Evolutionary conservation across 306 rosid species (phyloP).

Genomic region (Spatholobus suberectus): DNA sequence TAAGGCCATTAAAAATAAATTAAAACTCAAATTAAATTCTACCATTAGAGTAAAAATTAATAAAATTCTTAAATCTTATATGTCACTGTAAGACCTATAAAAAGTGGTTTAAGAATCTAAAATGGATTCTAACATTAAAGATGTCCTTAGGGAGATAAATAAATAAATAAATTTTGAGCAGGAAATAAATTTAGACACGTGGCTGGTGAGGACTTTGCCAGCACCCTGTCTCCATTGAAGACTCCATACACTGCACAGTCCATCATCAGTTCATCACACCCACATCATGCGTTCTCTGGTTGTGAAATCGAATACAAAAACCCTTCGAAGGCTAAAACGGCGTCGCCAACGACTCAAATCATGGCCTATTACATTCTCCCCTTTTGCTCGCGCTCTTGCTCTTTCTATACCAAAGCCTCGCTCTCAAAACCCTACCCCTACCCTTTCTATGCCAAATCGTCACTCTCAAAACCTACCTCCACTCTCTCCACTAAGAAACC

Average conservation of each 20-base stretch:
- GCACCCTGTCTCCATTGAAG: neutral
- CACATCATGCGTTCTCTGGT: neutral
- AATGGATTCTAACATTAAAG: too few species aligned
- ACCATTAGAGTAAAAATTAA: too few species aligned
- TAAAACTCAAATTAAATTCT: too few species aligned
- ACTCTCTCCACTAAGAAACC: neutral
- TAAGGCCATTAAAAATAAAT: too few species aligned
- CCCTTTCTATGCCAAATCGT: slow-evolving; percentile 18
- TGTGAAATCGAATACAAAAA: slow-evolving; percentile 16
- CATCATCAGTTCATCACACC: too few species aligned
- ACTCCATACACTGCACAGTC: too few species aligned
- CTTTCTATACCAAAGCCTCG: slow-evolving; percentile 37
- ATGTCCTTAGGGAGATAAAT: too few species aligned
- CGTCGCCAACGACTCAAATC: slow-evolving; percentile 34
- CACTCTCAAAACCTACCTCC: slow-evolving; percentile 35
- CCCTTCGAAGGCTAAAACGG: slow-evolving; percentile 52
- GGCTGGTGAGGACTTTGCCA: neutral
- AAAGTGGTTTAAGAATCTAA: too few species aligned
- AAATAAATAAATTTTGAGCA: too few species aligned
- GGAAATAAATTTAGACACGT: too few species aligned
- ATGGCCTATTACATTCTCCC: slow-evolving; percentile 69
- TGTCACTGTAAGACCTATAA: too few species aligned
- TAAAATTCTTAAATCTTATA: too few species aligned
- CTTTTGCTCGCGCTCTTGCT: slow-evolving; percentile 65
- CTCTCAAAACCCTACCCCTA: slow-evolving; percentile 33